Base-by-base conservation (phyloP, 805 yeast genomes). In the Brettanomyces naardenensis region DNA sequence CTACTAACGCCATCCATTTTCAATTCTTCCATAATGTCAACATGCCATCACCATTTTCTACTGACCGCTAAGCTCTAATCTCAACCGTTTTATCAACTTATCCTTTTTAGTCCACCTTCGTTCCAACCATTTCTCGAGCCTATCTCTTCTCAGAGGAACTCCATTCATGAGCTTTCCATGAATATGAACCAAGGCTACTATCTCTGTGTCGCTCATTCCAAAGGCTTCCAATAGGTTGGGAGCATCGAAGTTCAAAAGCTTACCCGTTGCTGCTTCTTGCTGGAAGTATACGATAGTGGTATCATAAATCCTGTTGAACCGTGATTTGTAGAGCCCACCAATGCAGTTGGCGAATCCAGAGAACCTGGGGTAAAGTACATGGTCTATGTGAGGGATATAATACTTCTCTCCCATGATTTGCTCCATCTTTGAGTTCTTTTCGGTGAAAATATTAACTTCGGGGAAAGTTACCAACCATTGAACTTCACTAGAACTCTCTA, bases 341-440 rank as follows among this genome's bases (percentile, higher is more conserved):
- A 80, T 60, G 1, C 71, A 62, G 46, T 75, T 75, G 36, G 62
- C 65, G 43, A 81, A 69, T 27, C 70, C 71, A 2, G 77, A 64
- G 51, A 75, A 87, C 37, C 97, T 65, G 3, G 97, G 97, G 49
- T 88, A 88, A 20, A 89, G 59, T 5, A 85, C 59, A 44, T 83
- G 68, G 9, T 70, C 56, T 15, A 82, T 66, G 13, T 56, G 59
- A 0, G 90, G 85, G n/a, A 82, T 62, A 39, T 69, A 80, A 48
- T 69, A 75, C 40, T 69, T 68, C 29, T 69, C 70, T 33, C 79
- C 68, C 43, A 77, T 66, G 22, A 69, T 65, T 28, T 68, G 63
- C 43, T 87, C 94, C 29, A 70, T 36, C 49, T 55, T 45, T 33
- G 63, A 54, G 32, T 67, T 66, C 27, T 69, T 69, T 9, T 69